Conservation (phyloP, 352 stramenopile genomes). For the Thalassiosira mediterranea region DNA sequence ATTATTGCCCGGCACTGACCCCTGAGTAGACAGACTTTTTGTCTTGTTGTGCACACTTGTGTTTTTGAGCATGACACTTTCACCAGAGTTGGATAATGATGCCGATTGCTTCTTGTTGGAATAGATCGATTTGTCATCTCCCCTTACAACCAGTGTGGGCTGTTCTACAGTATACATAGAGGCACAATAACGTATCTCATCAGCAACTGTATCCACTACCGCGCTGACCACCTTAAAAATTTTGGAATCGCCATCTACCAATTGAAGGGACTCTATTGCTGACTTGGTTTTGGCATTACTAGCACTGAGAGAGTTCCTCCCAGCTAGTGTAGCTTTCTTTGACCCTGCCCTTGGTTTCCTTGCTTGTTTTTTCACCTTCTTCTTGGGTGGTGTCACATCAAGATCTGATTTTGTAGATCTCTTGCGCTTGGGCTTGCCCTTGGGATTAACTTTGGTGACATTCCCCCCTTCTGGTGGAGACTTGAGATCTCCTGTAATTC, state of each 20-base stretch:
- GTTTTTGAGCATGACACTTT: constrained; percentile 1
- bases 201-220: constrained; percentile 16
- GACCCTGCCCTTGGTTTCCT: constrained; percentile 3
- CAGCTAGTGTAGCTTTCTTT: neutral
- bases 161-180: constrained; percentile 3
- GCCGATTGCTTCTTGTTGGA: constrained; percentile 2
- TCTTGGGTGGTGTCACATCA: neutral
- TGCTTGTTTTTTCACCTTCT: constrained; percentile 1
- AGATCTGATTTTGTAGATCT: neutral
- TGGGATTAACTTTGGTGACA: neutral
- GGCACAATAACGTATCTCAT: constrained; percentile 19
- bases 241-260: too few species aligned
- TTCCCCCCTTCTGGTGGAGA: neutral
- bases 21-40: neutral
- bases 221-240: neutral
- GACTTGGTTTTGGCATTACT: neutral
- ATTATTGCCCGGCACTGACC: too few species aligned
- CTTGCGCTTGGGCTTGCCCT: neutral
- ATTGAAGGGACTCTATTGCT: too few species aligned
- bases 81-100: neutral
- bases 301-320: neutral
- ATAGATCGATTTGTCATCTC: constrained; percentile 1
- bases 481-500: neutral
- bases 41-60: neutral
- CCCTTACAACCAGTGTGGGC: constrained; percentile 5